Evolutionary conservation across 306 rosid genomes (phyloP), one percentile per base, ranked within the genome.

Genomic region (Glycine tomentella): DNA sequence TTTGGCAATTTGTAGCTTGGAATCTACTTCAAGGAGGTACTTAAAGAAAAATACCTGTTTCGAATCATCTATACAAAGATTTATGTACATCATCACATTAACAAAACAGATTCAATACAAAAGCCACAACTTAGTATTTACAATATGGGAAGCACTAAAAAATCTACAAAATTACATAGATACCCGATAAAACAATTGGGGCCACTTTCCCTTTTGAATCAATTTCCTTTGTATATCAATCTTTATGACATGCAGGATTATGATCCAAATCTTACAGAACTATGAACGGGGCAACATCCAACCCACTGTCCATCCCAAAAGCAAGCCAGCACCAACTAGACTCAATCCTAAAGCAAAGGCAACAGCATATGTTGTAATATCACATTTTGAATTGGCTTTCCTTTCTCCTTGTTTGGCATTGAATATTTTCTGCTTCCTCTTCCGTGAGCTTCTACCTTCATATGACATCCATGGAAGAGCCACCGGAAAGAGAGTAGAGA

Each of bases 251-350:
- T 68, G 63, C 69, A 82, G 45, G 76, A 69, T 2, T 25, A 25
- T 25, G 31, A 25, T 25, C 31, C 31, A 25, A 25, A 25, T 25
- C 31, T 25, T 1, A 25, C 31, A 25, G 31, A 25, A 25, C 72
- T 92, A 91, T n/a, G 87, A 87, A 80, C 77, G 79, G 79, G 97
- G 97, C 31, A 87, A 88, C 97, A 93, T 93, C 96, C 99, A 91
- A 44, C 98, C 99, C 64, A 95, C 90, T 25, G 98, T 90, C 97
- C 99, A 95, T 75, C 98, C 98, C 69, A 95, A 85, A 82, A 95
- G 88, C 89, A 95, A 78, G 4, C 99, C 99, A 62, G 98, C 99
- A 15, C 99, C 89, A 70, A 93, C 98, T 58, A 95, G 91, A 80
- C 98, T 82, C 80, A 95, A 71, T 52, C 99, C 97, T 78, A 95